Evolutionary conservation across 1,139 yeast genomes (phyloP), one percentile per base, ranked within the genome.

Genomic region (Nakaseomyces delphensis): DNA sequence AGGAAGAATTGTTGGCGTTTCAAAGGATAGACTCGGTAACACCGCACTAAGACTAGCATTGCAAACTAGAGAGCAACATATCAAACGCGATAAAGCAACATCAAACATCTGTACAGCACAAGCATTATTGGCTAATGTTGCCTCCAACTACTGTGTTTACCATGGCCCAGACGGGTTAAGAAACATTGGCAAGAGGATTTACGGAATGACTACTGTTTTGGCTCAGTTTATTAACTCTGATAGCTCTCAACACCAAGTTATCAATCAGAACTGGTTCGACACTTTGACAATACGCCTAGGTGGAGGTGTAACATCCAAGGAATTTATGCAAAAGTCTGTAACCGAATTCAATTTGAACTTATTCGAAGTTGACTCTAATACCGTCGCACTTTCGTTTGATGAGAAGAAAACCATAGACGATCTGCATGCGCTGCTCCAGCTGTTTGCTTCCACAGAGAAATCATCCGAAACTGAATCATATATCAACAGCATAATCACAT

Each of bases 101-200:
- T 86, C 96, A 36, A 91, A 91, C 63, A 91, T 91, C 48, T 91
- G 98, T 70, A 91, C 98, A 30, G 96, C 97, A 8, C 97, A 91
- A 69, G 97, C 97, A 16, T 71, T 91, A 48, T 71, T 91, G 52
- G 98, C 98, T 30, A 91, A 91, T 65, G 87, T 91, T 71, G 77
- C 96, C 20, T 91, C 97, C 32, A 86, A 83, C 77, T 91, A 89
- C 62, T 96, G 93, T 8, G 95, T 91, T 32, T 91, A 87, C 67
- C 98, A 91, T 59, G 98, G 98, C 32, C 93, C 95, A 25, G 73
- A 81, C 54, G 96, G 96, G n/a, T 72, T 91, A 55, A 74, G 71
- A 59, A 70, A 76, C 48, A 91, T 91, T 53, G 94, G 97, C 14
- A 64, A 68, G 44, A 76, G 95, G 59, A 81, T 87, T 19, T 76